These are phyloP conservation scores for Cystobasidium onofrii DNA, from an alignment of 768 basidiomycete genomes.

Conservation along the genomic window DNA sequence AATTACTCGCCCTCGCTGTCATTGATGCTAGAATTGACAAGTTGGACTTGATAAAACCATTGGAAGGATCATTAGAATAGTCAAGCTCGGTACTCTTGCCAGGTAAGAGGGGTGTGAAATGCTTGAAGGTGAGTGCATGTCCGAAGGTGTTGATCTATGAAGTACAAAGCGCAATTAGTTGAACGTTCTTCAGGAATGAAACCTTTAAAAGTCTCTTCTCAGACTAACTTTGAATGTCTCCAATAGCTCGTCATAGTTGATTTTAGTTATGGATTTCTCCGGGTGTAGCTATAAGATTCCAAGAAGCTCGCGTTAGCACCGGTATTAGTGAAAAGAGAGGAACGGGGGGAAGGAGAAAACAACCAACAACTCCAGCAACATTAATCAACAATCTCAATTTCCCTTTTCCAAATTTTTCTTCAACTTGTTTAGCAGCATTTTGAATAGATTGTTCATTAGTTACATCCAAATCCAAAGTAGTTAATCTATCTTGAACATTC, in stretches of 20 bases:
- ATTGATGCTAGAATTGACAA: slow-evolving; percentile 45
- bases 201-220: no score
- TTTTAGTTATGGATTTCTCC: slow-evolving; percentile 47
- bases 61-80: slow-evolving; percentile 43
- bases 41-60: slow-evolving; percentile 42
- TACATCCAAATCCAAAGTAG: slow-evolving; percentile 45
- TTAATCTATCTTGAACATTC: slow-evolving; percentile 40
- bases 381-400: slow-evolving; percentile 46
- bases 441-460: slow-evolving; percentile 44
- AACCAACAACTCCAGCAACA: slow-evolving; percentile 46
- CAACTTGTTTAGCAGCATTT: slow-evolving; percentile 44
- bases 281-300: slow-evolving; percentile 45
- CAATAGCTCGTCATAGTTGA: slow-evolving; percentile 42
- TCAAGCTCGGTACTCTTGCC: slow-evolving; percentile 34
- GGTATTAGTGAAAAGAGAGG: not conserved
- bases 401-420: slow-evolving; percentile 44
- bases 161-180: no score
- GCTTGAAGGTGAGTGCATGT: slow-evolving; percentile 49
- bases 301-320: not conserved
- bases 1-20: slow-evolving; percentile 46
- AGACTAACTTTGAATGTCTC: slow-evolving; percentile 44
- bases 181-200: no score
- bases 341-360: not conserved
- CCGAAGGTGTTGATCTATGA: slow-evolving; percentile 49
- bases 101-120: slow-evolving; percentile 48